Evolutionary conservation across 73 alveolate genomes (phyloP).

Genomic region (Stentor coeruleus): DNA sequence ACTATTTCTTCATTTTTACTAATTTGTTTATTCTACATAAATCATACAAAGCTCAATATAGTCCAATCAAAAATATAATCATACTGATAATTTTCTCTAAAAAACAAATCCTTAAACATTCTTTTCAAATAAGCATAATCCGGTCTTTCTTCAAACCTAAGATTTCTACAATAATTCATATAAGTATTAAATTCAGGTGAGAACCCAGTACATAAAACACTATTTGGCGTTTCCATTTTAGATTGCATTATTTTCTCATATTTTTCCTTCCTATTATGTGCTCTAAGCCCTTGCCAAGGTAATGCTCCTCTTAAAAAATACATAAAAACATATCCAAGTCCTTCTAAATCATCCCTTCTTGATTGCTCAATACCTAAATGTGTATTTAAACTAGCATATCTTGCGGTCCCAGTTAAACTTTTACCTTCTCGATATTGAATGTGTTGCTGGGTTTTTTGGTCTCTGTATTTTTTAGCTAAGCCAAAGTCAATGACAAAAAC

Average conservation of each 20-base stretch:
- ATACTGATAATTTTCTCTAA: slow-evolving; percentile 29
- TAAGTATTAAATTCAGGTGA: slow-evolving; percentile 74
- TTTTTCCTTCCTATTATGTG: slow-evolving; percentile 61
- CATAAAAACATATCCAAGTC: slow-evolving; percentile 72
- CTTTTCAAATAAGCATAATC: slow-evolving; percentile 75
- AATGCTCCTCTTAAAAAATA: slow-evolving; percentile 77
- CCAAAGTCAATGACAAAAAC: slow-evolving; percentile 61
- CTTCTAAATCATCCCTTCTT: slow-evolving; percentile 87
- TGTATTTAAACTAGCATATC: slow-evolving; percentile 34
- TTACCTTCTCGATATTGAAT: slow-evolving; percentile 85
- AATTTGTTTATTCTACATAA: too few species aligned
- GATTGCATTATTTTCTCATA: slow-evolving; percentile 65
- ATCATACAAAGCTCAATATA: too few species aligned
- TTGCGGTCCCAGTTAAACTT: slow-evolving; percentile 39
- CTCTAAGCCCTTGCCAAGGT: slow-evolving; percentile 87
- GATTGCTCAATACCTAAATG: slow-evolving; percentile 70
- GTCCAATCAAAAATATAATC: slow-evolving; percentile 35
- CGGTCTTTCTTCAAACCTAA: slow-evolving; percentile 73
- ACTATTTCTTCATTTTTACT: too few species aligned
- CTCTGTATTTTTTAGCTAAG: slow-evolving; percentile 44
- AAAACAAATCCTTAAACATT: slow-evolving; percentile 46
- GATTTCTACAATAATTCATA: slow-evolving; percentile 57
- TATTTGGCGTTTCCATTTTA: slow-evolving; percentile 69
- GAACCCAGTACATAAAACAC: slow-evolving; percentile 70
- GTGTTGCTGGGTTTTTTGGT: slow-evolving; percentile 40